Evolutionary conservation across 805 yeast species (phyloP).

Genomic region (Ogataea nonfermentans): DNA sequence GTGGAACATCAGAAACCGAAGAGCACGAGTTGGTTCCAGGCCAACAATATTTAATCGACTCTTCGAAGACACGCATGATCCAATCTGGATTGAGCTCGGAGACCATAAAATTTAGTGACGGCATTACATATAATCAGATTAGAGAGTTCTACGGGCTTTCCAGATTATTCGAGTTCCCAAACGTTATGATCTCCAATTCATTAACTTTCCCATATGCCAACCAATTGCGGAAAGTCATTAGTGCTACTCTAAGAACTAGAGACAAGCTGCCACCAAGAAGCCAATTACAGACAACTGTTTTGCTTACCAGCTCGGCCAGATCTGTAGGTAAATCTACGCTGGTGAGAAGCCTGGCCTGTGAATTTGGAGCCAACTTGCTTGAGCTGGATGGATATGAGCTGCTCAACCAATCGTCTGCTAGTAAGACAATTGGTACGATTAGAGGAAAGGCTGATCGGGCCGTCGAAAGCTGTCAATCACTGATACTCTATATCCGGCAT

Average conservation of each 20-base stretch:
- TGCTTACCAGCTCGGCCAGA: conserved; percentile 66
- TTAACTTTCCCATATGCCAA: conserved; percentile 46
- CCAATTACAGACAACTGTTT: conserved; percentile 55
- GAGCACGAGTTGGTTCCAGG: conserved; percentile 20
- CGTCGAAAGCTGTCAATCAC: conserved; percentile 41
- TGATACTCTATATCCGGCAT: conserved; percentile 64
- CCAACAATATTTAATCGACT: conserved; percentile 58
- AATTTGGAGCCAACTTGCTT: conserved; percentile 63
- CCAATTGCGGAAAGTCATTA: conserved; percentile 51
- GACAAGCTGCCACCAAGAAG: conserved; percentile 22
- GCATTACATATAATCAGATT: conserved; percentile 17
- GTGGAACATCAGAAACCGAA: conserved; percentile 38
- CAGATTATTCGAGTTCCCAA: conserved; percentile 16
- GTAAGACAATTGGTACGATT: conserved; percentile 75
- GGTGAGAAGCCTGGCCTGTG: conserved; percentile 51
- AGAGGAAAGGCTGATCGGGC: conserved; percentile 73
- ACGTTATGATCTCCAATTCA: conserved; percentile 11
- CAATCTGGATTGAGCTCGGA: conserved; percentile 59
- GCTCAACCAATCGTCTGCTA: conserved; percentile 66
- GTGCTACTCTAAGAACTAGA: conserved; percentile 43
- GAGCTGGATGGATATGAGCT: conserved; percentile 70
- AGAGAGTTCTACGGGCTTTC: conserved; percentile 19
- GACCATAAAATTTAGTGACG: conserved; percentile 30
- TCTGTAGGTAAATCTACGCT: conserved; percentile 78
- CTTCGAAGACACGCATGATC: conserved; percentile 63